These are phyloP conservation scores for Aspergillus transmontanensis DNA, from an alignment of 2,329 filamentous ascomycete species.

Conservation along the genomic window DNA sequence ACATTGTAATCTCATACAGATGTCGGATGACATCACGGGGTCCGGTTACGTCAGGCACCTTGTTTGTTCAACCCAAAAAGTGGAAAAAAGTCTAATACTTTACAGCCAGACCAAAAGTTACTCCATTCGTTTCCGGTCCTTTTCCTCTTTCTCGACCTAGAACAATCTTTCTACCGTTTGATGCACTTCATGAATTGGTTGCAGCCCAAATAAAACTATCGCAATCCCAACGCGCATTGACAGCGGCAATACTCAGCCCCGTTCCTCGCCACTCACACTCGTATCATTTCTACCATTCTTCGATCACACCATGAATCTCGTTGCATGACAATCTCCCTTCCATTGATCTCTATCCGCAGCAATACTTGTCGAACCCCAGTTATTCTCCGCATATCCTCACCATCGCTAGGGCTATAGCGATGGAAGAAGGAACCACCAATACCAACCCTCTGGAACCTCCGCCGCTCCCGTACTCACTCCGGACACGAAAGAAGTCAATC, in stretches of 20 bases:
- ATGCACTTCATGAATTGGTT: not conserved
- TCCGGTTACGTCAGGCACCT: constrained; percentile 29
- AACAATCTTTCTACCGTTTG: not conserved
- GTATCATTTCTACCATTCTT: constrained; percentile 5
- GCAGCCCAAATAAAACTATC: not conserved
- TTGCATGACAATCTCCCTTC: constrained; percentile 10
- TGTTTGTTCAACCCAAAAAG: not conserved
- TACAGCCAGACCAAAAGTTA: not conserved
- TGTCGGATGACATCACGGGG: constrained; percentile 28
- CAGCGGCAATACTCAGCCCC: not conserved
- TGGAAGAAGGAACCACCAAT: constrained; percentile 36
- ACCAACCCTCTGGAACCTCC: constrained; percentile 41
- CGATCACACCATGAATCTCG: constrained; percentile 17
- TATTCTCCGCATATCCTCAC: not conserved
- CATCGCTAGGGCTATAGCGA: constrained; percentile 21
- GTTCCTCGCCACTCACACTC: not conserved
- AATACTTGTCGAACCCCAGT: not conserved
- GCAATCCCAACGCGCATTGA: not conserved
- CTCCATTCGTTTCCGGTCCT: not conserved
- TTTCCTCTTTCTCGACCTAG: not conserved
- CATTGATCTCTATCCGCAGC: not conserved
- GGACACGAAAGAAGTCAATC: constrained; percentile 57
- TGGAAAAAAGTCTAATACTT: constrained; percentile 2
- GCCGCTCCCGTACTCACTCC: constrained; percentile 59
- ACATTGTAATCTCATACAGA: not conserved